Evolutionary conservation across 805 yeast genomes (phyloP), one percentile per base, ranked within the genome.

Genomic region (Kluyveromyces starmeri): DNA sequence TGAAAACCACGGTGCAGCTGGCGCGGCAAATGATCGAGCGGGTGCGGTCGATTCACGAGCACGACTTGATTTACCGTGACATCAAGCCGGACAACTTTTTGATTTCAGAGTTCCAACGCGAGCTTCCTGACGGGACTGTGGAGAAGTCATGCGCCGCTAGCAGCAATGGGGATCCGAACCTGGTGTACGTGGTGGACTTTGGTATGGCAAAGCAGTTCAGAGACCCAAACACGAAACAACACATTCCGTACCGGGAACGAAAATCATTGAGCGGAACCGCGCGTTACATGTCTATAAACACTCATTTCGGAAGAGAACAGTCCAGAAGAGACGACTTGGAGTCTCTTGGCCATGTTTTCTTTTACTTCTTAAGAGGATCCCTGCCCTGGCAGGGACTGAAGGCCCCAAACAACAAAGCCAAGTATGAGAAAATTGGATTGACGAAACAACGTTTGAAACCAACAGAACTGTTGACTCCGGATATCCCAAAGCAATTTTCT

Each of bases 351-450:
- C 92, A 82, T 59, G 92, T 82, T 1, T 82, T 82, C 51, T 73
- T 82, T 53, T 82, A 82, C 57, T 82, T 82, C 49, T 58, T 81
- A 37, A 70, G 83, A 51, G 92, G 94, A 19, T 79, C 76, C 42
- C 67, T 82, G 52, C 94, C 94, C 29, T 82, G 94, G 94, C 94
- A 82, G 61, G 94, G 94, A n/a, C 62, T 82, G 40, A 82, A 81
- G 58, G 92, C 89, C 2, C 85, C 85, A 39, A 81, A 84, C n/a
- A 82, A 82, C 55, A 82, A 83, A 55, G 71, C 75, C 44, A 82
- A 82, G 55, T 82, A 82, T 53, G 92, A 83, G 56, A 82, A 81
- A 53, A 83, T 83, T 55, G 92, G 92, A 19, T 81, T 80, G 44
- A 80, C 80, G 49, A 83, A 83, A 56, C 78, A 79, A 51, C 68